phyloP scores from a whole-genome alignment of 2,329 filamentous ascomycete species.

The Penicillium sp. region DNA sequence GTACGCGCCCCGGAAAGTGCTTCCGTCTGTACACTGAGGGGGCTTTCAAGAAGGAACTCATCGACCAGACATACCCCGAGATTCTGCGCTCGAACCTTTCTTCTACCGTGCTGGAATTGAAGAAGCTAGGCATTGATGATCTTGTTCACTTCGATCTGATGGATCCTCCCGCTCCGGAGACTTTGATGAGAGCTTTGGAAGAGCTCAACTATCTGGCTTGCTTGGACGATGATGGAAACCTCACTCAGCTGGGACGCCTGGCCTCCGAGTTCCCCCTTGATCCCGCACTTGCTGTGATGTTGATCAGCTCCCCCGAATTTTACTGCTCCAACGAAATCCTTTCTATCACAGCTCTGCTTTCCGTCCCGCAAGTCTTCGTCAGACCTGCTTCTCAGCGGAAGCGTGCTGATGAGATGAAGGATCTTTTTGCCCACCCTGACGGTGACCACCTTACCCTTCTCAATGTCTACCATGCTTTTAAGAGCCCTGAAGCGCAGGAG shows the following conservation, averaged over 20 bases:
- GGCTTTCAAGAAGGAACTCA: conserved; percentile 95
- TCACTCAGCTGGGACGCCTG: conserved; percentile 73
- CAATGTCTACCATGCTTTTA: conserved; percentile 97
- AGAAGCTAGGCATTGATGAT: conserved; percentile 92
- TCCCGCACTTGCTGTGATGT: conserved; percentile 88
- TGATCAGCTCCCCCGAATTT: conserved; percentile 94
- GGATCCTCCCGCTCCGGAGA: conserved; percentile 96
- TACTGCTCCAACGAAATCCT: conserved; percentile 98
- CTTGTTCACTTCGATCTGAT: conserved; percentile 97
- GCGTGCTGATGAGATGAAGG: conserved; percentile 95
- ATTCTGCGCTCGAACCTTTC: conserved; percentile 89
- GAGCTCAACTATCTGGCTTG: conserved; percentile 96
- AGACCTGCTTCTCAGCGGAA: conserved; percentile 77
- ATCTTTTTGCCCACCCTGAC: conserved; percentile 80
- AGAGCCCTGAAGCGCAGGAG: conserved; percentile 58
- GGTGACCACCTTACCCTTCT: conserved; percentile 93
- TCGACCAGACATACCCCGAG: conserved; percentile 93
- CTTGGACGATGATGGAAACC: conserved; percentile 88
- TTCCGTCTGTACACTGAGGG: conserved; percentile 92
- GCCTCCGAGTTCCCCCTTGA: conserved; percentile 95
- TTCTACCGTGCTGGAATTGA: conserved; percentile 89
- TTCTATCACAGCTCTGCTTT: conserved; percentile 85
- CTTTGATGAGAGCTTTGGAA: conserved; percentile 92
- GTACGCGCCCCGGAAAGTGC: conserved; percentile 96
- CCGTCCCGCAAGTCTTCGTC: conserved; percentile 87